Evolutionary conservation across 805 yeast species (phyloP).

Genomic region (Cyberlindnera xylosilytica): DNA sequence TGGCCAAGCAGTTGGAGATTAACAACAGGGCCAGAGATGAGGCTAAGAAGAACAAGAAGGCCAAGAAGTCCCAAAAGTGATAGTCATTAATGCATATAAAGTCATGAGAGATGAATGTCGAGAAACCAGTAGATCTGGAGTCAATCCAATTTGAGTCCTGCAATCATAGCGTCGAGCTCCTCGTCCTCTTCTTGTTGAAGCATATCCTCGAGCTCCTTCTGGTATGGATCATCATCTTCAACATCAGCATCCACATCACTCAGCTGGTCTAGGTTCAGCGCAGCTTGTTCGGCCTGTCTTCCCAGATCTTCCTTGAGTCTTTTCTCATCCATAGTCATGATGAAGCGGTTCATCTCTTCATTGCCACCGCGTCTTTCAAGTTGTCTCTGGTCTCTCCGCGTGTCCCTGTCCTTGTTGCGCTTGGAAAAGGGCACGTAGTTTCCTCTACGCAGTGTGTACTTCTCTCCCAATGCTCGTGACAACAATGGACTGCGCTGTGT

Average conservation of each 20-base stretch:
- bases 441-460: conserved; percentile 22
- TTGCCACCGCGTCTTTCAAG: conserved; percentile 21
- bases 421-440: conserved; percentile 21
- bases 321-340: conserved; percentile 13
- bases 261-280: conserved; percentile 7
- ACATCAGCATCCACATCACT: conserved; percentile 6
- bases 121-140: too few species aligned
- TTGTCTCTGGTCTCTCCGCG: conserved; percentile 14
- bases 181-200: conserved; percentile 14
- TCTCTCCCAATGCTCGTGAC: conserved; percentile 15
- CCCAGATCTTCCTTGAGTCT: conserved; percentile 3
- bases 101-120: too few species aligned
- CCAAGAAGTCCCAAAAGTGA: background rate
- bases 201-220: conserved; percentile 17
- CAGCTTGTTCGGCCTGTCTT: conserved; percentile 13
- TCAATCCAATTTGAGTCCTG: conserved; percentile 1
- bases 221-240: conserved; percentile 16
- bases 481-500: conserved; percentile 1
- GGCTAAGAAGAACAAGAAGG: background rate
- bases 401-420: conserved; percentile 9
- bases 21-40: background rate
- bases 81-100: background rate
- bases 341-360: conserved; percentile 22
- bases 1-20: background rate
- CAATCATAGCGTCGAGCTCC: conserved; percentile 17